Conservation (phyloP, 2,329 filamentous ascomycete species). For the Pseudogymnoascus sp. region DNA sequence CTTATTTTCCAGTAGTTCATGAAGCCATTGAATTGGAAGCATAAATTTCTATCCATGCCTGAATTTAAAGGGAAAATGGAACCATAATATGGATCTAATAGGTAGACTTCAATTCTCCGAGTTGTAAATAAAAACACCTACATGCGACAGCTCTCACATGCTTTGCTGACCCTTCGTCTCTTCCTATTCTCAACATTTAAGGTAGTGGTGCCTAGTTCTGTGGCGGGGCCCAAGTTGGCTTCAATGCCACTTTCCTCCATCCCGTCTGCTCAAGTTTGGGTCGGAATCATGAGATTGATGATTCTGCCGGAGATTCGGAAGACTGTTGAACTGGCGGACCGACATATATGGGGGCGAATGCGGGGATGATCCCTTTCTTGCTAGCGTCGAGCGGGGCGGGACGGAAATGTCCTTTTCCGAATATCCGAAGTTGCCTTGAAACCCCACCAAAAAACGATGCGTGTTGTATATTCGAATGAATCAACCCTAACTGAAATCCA, state of each 20-base stretch:
- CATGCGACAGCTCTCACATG: constrained; percentile 18
- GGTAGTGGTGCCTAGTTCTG: background rate
- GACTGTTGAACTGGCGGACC: background rate
- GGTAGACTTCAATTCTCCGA: background rate
- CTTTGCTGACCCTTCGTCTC: constrained; percentile 16
- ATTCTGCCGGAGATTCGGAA: background rate
- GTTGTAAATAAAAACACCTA: background rate
- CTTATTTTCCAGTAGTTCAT: background rate
- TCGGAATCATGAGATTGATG: background rate
- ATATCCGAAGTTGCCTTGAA: background rate
- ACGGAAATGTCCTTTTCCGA: background rate
- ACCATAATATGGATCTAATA: background rate
- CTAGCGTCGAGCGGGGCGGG: background rate
- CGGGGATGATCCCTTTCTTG: background rate
- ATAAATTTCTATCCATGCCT: background rate
- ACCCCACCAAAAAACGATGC: background rate
- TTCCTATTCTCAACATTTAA: background rate
- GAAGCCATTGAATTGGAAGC: background rate
- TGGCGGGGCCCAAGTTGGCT: background rate
- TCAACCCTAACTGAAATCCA: background rate
- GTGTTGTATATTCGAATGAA: background rate
- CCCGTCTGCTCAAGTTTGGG: background rate
- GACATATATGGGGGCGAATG: background rate
- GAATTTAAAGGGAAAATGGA: background rate
- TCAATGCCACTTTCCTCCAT: background rate